These are phyloP conservation scores for Diaporthe helianthi DNA, from an alignment of 2,329 filamentous ascomycete species.

Conservation along the genomic window DNA sequence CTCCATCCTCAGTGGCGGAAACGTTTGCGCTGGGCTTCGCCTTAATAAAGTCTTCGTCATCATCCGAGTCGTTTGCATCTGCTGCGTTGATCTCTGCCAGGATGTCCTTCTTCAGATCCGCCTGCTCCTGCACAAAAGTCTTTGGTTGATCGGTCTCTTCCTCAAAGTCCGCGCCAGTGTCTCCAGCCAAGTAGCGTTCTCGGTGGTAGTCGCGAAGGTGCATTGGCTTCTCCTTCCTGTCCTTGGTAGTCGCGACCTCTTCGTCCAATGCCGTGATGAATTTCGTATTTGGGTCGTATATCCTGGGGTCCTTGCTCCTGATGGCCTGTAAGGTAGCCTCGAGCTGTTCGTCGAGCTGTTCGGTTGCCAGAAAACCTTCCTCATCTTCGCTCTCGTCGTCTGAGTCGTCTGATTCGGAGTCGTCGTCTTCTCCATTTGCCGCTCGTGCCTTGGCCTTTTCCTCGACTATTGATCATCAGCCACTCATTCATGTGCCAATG, in stretches of 20 bases:
- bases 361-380: constrained; percentile 84
- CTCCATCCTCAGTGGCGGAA: constrained; percentile 48
- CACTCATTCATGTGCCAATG: not conserved
- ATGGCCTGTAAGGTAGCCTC: constrained; percentile 87
- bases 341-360: constrained; percentile 85
- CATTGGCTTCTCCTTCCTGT: constrained; percentile 82
- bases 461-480: constrained; percentile 69
- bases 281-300: constrained; percentile 81
- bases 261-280: constrained; percentile 77
- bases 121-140: constrained; percentile 90
- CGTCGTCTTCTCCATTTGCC: constrained; percentile 55
- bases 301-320: constrained; percentile 85
- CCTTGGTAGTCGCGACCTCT: constrained; percentile 46
- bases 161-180: constrained; percentile 62
- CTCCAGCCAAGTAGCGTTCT: constrained; percentile 81
- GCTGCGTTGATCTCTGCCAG: constrained; percentile 81
- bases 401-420: constrained; percentile 70
- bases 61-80: constrained; percentile 59
- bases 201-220: constrained; percentile 90
- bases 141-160: constrained; percentile 57
- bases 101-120: constrained; percentile 78
- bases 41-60: constrained; percentile 78
- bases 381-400: constrained; percentile 88
- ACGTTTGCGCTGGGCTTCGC: constrained; percentile 61
- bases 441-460: constrained; percentile 74